Base-by-base conservation (phyloP, 2,329 filamentous ascomycete genomes). In the Aspergillus unguis region DNA sequence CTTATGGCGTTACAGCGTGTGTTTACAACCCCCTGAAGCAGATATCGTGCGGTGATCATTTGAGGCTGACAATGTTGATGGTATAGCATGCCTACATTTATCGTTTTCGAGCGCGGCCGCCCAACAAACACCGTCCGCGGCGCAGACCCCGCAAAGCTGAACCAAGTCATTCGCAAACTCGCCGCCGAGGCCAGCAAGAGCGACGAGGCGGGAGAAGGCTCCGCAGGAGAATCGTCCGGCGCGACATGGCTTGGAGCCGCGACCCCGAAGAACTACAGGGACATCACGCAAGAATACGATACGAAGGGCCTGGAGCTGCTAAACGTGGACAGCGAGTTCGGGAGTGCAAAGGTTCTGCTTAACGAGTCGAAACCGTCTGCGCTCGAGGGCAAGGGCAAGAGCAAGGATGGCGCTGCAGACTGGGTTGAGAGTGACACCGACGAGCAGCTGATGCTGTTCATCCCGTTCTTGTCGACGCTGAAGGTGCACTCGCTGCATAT, bases 361-460 rank as follows among this genome's bases (percentile, higher is more conserved):
- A 84, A 86, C n/a, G 60, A 64, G 4, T 74, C 77, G 52, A 84
- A 86, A 71, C 92, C 92, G 5, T 83, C 79, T 49, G 79, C 79
- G 1, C 71, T 92, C 50, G 66, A 17, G 17, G 17, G 59, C n/a
- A 59, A 56, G 26, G 70, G 72, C 44, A 72, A 72, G 58, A 73
- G 67, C 50, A 80, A 80, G 59, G 73, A 84, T 63, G 40, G 29
- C 17, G 38, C 27, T 7, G 74, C 83, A 67, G 92, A 99, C 73
- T 97, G 89, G 86, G 85, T 97, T 25, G 90, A 96, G 78, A 96
- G 90, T 71, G 92, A 96, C 67, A 95, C 92, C 33, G 94, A 99
- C 68, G 92, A 97, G 75, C 94, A 99, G 77, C 78, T 99, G 57
- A 88, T 97, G 81, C 81, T 99, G 43, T 97, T 86, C 73, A 80